phyloP scores from a whole-genome alignment of 257 asterid genomes.

The Forsythia suspensa region DNA sequence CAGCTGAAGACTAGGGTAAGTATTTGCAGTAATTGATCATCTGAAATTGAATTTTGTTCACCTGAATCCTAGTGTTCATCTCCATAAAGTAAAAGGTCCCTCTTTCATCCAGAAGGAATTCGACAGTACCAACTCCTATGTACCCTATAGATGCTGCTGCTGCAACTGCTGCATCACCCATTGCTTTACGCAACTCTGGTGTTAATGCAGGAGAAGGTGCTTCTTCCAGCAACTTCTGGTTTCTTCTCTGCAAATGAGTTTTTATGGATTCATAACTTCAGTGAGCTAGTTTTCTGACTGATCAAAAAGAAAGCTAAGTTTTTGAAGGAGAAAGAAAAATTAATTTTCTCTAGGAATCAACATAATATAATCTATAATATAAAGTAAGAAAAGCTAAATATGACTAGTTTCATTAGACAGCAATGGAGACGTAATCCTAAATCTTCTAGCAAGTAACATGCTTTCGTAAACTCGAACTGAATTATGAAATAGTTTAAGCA shows the following conservation, averaged over 20 bases:
- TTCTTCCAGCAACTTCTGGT: constrained; percentile 96
- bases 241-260: constrained; percentile 69
- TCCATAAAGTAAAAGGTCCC: constrained; percentile 99
- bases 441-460: not conserved
- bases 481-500: not conserved
- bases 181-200: constrained; percentile 87
- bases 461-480: not conserved
- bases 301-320: not conserved
- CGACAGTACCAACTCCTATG: constrained; percentile 92
- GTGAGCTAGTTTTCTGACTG: not conserved
- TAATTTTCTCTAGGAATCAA: not conserved
- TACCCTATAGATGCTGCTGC: constrained; percentile 99
- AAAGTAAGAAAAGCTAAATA: not conserved
- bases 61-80: constrained; percentile 99
- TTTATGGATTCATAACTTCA: constrained; percentile 2
- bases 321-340: not conserved
- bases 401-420: not conserved
- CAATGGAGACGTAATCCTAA: not conserved
- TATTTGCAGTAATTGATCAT: constrained; percentile 13
- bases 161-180: constrained; percentile 99
- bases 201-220: constrained; percentile 99
- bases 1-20: not conserved
- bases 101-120: constrained; percentile 96
- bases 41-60: constrained; percentile 27
- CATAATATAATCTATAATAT: not conserved